A percentile compares a stretch with the other conserved stretches of the same genome.
These are phyloP conservation scores for Debaryomyces udenii DNA, from an alignment of 1,139 yeast species.

Conservation along the genomic window DNA sequence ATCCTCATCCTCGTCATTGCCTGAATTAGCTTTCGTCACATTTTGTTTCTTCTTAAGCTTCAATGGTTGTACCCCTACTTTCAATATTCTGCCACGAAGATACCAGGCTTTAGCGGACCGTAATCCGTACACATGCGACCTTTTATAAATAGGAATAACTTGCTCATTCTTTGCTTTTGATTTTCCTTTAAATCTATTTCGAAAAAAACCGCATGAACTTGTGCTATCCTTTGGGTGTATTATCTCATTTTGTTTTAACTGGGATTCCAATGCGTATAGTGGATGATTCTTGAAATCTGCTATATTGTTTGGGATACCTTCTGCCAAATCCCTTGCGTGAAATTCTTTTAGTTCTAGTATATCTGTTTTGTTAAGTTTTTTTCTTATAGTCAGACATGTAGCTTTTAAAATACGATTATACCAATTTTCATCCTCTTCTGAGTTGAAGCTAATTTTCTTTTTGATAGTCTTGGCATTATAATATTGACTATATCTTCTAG, in stretches of 20 bases:
- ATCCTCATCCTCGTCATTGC: conserved; percentile 54
- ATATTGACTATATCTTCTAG: conserved; percentile 73
- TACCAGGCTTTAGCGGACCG: conserved; percentile 88
- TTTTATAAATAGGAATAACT: conserved; percentile 61
- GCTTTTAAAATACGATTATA: conserved; percentile 48
- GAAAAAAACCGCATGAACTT: conserved; percentile 67
- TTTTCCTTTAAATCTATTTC: conserved; percentile 27
- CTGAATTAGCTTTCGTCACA: conserved; percentile 21
- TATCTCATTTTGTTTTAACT: conserved; percentile 70
- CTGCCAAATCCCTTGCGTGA: conserved; percentile 63
- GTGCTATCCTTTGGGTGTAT: conserved; percentile 64
- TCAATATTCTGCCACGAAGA: conserved; percentile 73
- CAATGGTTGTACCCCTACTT: conserved; percentile 68
- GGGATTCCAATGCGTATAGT: conserved; percentile 76
- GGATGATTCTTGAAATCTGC: conserved; percentile 91
- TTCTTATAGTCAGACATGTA: conserved; percentile 28
- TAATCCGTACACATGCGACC: conserved; percentile 64
- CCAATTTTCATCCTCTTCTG: conserved; percentile 66
- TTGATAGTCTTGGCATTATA: conserved; percentile 76
- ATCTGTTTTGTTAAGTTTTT: conserved; percentile 52
- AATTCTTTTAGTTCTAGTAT: conserved; percentile 73
- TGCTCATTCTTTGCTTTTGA: conserved; percentile 35
- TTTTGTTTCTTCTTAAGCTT: conserved; percentile 36
- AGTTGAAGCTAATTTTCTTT: conserved; percentile 63
- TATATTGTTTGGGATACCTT: conserved; percentile 85